Percentiles rank a stretch among this genome's conserved stretches.
phyloP scores from a whole-genome alignment of 768 basidiomycete genomes.

The Leccinum pellstonianum region DNA sequence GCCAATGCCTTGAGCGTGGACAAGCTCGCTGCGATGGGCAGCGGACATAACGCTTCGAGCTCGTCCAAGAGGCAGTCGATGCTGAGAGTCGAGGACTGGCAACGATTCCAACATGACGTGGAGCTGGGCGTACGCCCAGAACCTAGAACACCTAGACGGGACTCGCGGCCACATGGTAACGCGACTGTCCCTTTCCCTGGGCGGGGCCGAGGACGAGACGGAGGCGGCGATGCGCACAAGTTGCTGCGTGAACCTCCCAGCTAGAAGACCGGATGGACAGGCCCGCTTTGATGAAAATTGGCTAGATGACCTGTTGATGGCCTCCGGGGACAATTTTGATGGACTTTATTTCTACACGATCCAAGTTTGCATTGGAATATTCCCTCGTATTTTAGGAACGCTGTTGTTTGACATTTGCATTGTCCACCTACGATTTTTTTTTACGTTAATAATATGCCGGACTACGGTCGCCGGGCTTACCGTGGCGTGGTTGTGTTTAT shows the following conservation, averaged over 20 bases:
- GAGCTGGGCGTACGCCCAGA: conserved; percentile 33
- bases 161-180: conserved; percentile 19
- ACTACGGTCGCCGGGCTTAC: not conserved
- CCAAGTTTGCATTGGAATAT: conserved; percentile 20
- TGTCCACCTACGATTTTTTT: conserved; percentile 5
- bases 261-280: conserved; percentile 14
- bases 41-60: conserved; percentile 28
- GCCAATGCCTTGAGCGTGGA: conserved; percentile 50
- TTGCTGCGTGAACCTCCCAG: conserved; percentile 31
- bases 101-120: conserved; percentile 61
- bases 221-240: not conserved
- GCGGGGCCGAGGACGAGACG: conserved; percentile 18
- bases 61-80: conserved; percentile 66
- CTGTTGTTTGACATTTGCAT: conserved; percentile 15
- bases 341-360: conserved; percentile 20
- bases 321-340: conserved; percentile 16
- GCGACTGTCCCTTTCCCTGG: conserved; percentile 33
- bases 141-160: conserved; percentile 17
- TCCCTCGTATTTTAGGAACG: conserved; percentile 17
- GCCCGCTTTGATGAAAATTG: not conserved
- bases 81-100: conserved; percentile 86
- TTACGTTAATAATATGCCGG: conserved; percentile 22
- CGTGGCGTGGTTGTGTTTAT: conserved; percentile 8
- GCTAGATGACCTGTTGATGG: conserved; percentile 17
- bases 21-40: conserved; percentile 46